Conservation (phyloP, 1,284 basidiomycete species). For the Malassezia restricta region DNA sequence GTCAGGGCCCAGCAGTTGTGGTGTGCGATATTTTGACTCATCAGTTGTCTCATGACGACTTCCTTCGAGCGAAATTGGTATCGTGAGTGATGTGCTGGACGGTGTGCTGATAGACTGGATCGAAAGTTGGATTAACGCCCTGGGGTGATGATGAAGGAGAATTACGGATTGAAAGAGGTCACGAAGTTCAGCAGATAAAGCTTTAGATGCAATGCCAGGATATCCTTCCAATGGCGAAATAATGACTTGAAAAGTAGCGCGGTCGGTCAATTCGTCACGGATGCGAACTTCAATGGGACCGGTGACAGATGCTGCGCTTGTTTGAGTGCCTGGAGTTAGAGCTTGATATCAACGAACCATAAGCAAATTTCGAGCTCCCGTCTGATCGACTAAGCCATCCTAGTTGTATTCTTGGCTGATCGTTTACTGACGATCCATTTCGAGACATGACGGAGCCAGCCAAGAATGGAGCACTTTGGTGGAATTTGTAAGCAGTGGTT, state of each 20-base stretch:
- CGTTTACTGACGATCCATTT: neutral
- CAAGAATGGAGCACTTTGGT: neutral
- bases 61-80: constrained; percentile 1
- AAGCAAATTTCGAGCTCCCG: constrained; percentile 30
- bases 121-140: constrained; percentile 56
- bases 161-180: constrained; percentile 43
- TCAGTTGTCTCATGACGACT: neutral
- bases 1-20: constrained; percentile 32
- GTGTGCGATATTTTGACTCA: constrained; percentile 10
- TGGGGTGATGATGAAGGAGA: constrained; percentile 49
- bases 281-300: constrained; percentile 52
- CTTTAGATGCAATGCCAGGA: constrained; percentile 19
- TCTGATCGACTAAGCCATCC: constrained; percentile 17
- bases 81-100: constrained; percentile 4
- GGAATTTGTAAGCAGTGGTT: neutral
- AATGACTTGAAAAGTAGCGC: constrained; percentile 51
- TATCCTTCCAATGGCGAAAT: constrained; percentile 49
- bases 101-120: constrained; percentile 51
- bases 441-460: constrained; percentile 1
- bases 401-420: neutral
- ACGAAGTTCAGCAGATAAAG: constrained; percentile 11
- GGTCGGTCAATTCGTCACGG: constrained; percentile 50
- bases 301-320: constrained; percentile 47
- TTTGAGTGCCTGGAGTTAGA: constrained; percentile 31
- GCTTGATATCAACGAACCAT: constrained; percentile 16